A percentile compares a stretch with the other conserved stretches of the same genome.
Conservation (phyloP, 768 basidiomycete genomes). For the Rhodotorula toruloides region DNA sequence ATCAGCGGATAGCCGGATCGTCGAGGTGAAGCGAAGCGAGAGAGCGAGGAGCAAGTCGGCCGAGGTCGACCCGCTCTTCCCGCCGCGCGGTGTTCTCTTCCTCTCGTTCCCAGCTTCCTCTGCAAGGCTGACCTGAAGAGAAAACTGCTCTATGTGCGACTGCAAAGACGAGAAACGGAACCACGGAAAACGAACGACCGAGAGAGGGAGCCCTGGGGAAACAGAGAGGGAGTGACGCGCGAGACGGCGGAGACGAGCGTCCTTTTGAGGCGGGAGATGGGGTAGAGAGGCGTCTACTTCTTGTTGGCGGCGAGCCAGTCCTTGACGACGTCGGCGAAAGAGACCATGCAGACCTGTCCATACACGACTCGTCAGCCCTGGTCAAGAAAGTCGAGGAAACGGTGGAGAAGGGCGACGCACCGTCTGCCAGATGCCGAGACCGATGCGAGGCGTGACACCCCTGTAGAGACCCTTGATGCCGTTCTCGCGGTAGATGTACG, state of each 20-base stretch:
- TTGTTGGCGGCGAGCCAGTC: conserved; percentile 1
- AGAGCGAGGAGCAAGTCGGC: no score
- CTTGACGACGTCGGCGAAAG: conserved; percentile 78
- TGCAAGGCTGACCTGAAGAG: no score
- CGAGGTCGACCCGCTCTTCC: no score
- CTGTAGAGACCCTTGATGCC: conserved; percentile 95
- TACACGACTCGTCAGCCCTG: conserved; percentile 19
- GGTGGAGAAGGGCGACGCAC: conserved; percentile 35
- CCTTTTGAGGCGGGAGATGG: not conserved
- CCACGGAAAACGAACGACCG: not conserved
- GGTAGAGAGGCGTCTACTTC: not conserved
- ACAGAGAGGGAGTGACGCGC: not conserved
- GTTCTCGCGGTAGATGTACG: conserved; percentile 94
- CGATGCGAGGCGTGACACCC: conserved; percentile 94
- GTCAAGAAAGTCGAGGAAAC: not conserved
- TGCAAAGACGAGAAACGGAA: not conserved
- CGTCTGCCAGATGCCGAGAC: conserved; percentile 92
- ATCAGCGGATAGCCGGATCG: no score
- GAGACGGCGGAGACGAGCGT: not conserved
- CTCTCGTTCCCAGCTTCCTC: not conserved
- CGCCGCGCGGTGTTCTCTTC: not conserved
- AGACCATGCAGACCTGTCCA: conserved; percentile 82
- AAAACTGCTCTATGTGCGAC: conserved; percentile 1
- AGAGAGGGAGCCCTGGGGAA: not conserved
- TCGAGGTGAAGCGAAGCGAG: no score